Evolutionary conservation across 2,329 filamentous ascomycete genomes (phyloP), one percentile per base, ranked within the genome.

Genomic region (Cadophora sp.): DNA sequence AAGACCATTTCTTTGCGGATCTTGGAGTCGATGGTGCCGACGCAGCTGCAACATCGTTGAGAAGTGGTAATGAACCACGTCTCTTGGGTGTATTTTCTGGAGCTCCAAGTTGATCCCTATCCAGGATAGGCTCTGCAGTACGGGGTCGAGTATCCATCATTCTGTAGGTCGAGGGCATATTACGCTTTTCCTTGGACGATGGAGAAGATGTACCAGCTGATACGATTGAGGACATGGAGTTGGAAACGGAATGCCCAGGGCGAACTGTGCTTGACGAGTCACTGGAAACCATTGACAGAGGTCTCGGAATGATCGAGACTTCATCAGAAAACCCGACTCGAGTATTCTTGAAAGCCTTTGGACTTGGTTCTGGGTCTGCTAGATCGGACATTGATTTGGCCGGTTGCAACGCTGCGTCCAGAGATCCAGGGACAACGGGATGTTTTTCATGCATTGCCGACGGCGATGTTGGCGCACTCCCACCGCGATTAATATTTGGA

Each of bases 301-400:
- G 94, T 13, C 93, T 87, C 5, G 91, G 91, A 73, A 94, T 94
- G 70, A 91, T 94, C 77, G 96, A 92, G 33, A 96, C 83, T 13
- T 88, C 91, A 70, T 96, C 93, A 0, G 92, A 93, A 75, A 97
- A 97, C 0, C 91, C 92, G 55, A 97, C 93, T 14, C 91, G 84
- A 50, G 89, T 85, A 67, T 89, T 86, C 4, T 84, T 83, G 22
- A 72, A 36, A 24, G 67, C 27, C 58, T 70, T 75, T 36, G 71
- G 61, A 56, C 58, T 68, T 30, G 62, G 39, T 53, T 67, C 64
- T n/a, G 30, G 50, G 55, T 69, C 56, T 27, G 55, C 51, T 41
- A 67, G 30, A 48, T 69, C 30, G 16, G 66, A 64, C 27, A 55
- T 62, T 43, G 55, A 47, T 9, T 68, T 61, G 47, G 64, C 39